These are phyloP conservation scores for Macrolepiota dolichaula DNA, from an alignment of 768 basidiomycete genomes.

Conservation along the genomic window DNA sequence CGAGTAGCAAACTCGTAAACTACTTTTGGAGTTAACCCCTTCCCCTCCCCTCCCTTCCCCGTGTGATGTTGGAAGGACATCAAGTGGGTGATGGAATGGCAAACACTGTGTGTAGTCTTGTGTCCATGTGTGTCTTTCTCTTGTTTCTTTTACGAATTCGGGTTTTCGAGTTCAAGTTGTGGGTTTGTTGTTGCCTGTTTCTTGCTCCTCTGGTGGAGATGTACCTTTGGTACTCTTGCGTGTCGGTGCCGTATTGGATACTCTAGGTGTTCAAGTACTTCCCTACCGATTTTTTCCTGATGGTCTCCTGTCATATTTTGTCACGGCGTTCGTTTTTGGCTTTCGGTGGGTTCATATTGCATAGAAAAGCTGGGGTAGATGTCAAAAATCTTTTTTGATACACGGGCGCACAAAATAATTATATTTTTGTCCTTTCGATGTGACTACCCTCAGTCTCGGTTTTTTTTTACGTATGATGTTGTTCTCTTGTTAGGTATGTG, in stretches of 20 bases:
- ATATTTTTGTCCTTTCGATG: neutral
- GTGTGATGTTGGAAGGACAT: neutral
- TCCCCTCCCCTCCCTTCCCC: neutral
- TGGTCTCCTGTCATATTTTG: neutral
- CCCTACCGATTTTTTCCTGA: too few relatives aligned
- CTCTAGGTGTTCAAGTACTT: neutral
- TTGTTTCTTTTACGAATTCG: neutral
- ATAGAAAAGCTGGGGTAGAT: neutral
- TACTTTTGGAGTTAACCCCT: slow-evolving; percentile 18
- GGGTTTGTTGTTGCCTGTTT: slow-evolving; percentile 5
- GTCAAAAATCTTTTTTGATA: neutral
- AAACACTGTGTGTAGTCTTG: neutral
- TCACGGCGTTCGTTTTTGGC: neutral
- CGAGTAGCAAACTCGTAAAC: slow-evolving; percentile 29
- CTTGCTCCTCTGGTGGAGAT: slow-evolving; percentile 1
- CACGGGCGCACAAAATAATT: neutral
- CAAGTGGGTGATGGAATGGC: neutral
- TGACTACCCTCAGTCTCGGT: neutral
- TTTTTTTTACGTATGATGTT: neutral
- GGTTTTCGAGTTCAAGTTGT: neutral
- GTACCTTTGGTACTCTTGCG: neutral
- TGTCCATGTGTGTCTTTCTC: neutral
- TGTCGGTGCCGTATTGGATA: neutral
- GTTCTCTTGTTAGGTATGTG: neutral
- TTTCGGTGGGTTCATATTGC: neutral